These are phyloP conservation scores for Quillaja saponaria DNA, from an alignment of 306 rosid genomes.

Conservation along the genomic window DNA sequence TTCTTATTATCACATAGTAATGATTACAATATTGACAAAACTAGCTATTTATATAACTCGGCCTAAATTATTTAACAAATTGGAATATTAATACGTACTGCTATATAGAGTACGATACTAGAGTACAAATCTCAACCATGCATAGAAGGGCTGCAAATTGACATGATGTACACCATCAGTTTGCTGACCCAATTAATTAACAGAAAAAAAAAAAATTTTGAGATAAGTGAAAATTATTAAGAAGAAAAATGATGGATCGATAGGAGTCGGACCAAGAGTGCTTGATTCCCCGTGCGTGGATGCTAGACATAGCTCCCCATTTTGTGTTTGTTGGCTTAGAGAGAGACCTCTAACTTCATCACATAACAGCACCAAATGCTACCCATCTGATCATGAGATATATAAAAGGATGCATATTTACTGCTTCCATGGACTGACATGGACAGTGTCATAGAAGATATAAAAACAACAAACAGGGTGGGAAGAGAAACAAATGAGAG, in stretches of 20 bases:
- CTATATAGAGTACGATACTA: too few relatives aligned
- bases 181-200: conserved; percentile 24
- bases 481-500: conserved; percentile 21
- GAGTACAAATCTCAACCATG: too few relatives aligned
- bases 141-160: too few relatives aligned
- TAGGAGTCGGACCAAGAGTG: conserved; percentile 69
- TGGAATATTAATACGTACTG: too few relatives aligned
- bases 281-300: conserved; percentile 64
- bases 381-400: conserved; percentile 20
- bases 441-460: not conserved
- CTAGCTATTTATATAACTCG: too few relatives aligned
- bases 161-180: too few relatives aligned
- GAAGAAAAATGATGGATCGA: not conserved
- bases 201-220: conserved; percentile 2
- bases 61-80: too few relatives aligned
- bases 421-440: not conserved
- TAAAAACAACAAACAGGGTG: conserved; percentile 14
- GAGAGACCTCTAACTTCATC: conserved; percentile 21
- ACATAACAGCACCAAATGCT: conserved; percentile 16
- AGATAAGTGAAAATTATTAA: not conserved
- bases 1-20: too few relatives aligned
- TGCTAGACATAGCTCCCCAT: conserved; percentile 12
- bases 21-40: too few relatives aligned
- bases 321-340: conserved; percentile 21
- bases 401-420: conserved; percentile 17